phyloP scores from a whole-genome alignment of 75 land plant genomes.

The Sequoia sempervirens region DNA sequence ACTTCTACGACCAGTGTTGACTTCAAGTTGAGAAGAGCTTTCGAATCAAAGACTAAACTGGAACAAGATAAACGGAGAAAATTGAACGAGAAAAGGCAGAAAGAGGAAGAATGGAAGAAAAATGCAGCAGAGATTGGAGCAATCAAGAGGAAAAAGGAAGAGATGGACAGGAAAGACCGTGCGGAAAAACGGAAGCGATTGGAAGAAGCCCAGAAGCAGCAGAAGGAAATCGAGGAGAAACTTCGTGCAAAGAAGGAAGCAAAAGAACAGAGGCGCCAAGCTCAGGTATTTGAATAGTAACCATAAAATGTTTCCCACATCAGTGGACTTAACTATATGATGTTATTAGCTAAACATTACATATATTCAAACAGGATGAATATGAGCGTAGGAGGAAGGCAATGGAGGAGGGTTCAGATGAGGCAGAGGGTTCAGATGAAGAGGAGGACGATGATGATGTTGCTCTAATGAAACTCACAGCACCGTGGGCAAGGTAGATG shows the following conservation, averaged over 20 bases:
- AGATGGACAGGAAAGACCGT: slow-evolving; percentile 57
- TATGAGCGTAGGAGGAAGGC: slow-evolving; percentile 27
- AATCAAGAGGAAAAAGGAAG: slow-evolving; percentile 73
- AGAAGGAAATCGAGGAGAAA: slow-evolving; percentile 44
- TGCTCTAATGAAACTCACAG: slow-evolving; percentile 39
- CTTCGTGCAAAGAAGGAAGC: slow-evolving; percentile 41
- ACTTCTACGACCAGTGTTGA: not conserved
- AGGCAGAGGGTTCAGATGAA: slow-evolving; percentile 45
- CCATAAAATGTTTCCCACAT: not conserved
- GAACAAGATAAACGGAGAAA: slow-evolving; percentile 62
- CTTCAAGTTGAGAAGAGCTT: slow-evolving; percentile 23
- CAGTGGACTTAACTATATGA: not conserved
- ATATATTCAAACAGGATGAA: slow-evolving; percentile 30
- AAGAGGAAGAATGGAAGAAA: slow-evolving; percentile 75
- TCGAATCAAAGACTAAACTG: slow-evolving; percentile 35
- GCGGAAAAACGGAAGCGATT: slow-evolving; percentile 58
- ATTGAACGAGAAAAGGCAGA: slow-evolving; percentile 48
- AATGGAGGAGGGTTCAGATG: slow-evolving; percentile 31
- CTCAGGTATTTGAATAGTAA: slow-evolving; percentile 14
- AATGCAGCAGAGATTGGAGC: slow-evolving; percentile 63
- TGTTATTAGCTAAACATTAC: not conserved
- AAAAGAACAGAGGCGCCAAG: slow-evolving; percentile 22
- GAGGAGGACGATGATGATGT: slow-evolving; percentile 67
- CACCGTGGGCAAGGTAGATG: slow-evolving; percentile 75
- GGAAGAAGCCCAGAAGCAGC: slow-evolving; percentile 43